Evolutionary conservation across 2,329 filamentous ascomycete genomes (phyloP).

Genomic region (Penicillium brevicompactum): DNA sequence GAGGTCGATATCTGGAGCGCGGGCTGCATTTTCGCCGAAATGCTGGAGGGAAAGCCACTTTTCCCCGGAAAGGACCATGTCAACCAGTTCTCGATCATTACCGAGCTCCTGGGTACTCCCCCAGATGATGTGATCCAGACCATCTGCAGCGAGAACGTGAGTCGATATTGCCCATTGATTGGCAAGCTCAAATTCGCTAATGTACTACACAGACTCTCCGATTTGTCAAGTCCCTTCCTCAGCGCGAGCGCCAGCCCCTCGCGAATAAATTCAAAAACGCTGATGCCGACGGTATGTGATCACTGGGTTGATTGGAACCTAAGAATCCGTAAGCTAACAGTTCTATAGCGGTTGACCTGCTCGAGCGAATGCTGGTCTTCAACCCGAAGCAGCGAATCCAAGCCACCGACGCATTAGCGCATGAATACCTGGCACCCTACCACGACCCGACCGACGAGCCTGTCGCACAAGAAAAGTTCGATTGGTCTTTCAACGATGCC

Average conservation of each 20-base stretch:
- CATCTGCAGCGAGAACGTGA: constrained; percentile 95
- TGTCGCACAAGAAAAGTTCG: constrained; percentile 93
- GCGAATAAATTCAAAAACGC: constrained; percentile 92
- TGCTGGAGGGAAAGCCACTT: constrained; percentile 96
- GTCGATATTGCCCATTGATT: constrained; percentile 31
- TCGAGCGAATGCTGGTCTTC: constrained; percentile 97
- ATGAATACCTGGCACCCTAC: constrained; percentile 94
- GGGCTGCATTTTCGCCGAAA: constrained; percentile 98
- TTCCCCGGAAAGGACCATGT: constrained; percentile 99
- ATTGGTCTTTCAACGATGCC: constrained; percentile 99
- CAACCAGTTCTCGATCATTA: constrained; percentile 99
- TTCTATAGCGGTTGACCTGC: constrained; percentile 76
- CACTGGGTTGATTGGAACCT: not conserved
- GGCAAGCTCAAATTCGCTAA: constrained; percentile 26
- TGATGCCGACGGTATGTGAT: constrained; percentile 71
- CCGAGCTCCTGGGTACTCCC: constrained; percentile 91
- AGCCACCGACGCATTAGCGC: constrained; percentile 79
- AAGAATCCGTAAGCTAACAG: constrained; percentile 10
- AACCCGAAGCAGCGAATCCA: constrained; percentile 95
- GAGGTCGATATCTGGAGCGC: constrained; percentile 99
- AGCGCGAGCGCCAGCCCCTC: constrained; percentile 86
- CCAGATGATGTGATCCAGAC: constrained; percentile 98
- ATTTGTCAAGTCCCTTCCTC: constrained; percentile 96
- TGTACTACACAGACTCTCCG: constrained; percentile 71
- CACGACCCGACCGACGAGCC: constrained; percentile 98